Base-by-base conservation (phyloP, 2,329 filamentous ascomycete genomes). In the Pseudocercospora crystallina region DNA sequence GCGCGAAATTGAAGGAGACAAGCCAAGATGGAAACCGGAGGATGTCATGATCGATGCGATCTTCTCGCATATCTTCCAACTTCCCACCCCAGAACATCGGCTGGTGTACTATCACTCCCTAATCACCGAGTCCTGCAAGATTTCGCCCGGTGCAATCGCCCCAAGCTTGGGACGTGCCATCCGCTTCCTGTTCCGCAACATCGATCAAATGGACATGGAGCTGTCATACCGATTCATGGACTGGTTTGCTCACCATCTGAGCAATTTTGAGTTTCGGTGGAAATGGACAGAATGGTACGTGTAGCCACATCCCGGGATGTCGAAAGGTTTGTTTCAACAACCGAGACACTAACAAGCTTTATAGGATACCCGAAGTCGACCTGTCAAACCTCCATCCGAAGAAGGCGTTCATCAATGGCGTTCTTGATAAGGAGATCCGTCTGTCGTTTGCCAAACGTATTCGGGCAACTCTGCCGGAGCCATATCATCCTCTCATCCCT, bases 181-280 rank as follows among this genome's bases (percentile, higher is more conserved):
- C 62, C 83, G 94, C 47, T 95, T 87, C 65, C 77, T 96, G 56
- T 99, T 96, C 75, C 83, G 88, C 56, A 90, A 87, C 67, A 77
- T 89, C 8, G 85, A 90, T 52, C 81, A 80, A 2, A 84, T 97
- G 77, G 94, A 99, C 65, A 77, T 96, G 41, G 91, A 97, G 71
- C 76, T 99, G 37, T 81, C 78, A 49, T 87, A 91, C 64, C 83
- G 94, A 20, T 97, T 97, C 73, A 78, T 96, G 67, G 92, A 97
- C 69, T 99, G 94, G 94, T 99, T 99, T 67, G 83, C 92, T 13
- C 94, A 99, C 69, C 94, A 99, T 74, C 75, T 99, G 60, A 96
- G 91, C 74, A 99, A 99, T 74, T 99, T 99, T 68, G 94, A 95
- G 46, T 99, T 97, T 69, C 94, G 94, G 8, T 99, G 94, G 94